Evolutionary conservation across 768 basidiomycete genomes (phyloP).

Genomic region (Boletus tylopilopsis): DNA sequence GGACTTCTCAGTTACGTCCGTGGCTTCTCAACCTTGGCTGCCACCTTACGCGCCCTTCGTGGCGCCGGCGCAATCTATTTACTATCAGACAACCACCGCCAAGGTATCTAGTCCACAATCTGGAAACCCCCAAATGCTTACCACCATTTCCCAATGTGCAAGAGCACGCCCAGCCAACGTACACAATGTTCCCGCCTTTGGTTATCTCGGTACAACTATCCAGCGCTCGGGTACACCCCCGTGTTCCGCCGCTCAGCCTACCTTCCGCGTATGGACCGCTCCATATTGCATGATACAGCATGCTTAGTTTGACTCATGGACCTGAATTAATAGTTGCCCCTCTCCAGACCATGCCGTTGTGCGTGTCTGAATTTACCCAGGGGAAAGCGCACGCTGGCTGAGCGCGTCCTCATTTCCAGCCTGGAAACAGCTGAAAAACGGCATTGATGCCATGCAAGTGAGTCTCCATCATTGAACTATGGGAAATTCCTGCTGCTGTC

Average conservation of each 20-base stretch:
- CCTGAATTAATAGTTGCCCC: conserved; percentile 9
- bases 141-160: conserved; percentile 15
- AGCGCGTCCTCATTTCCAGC: conserved; percentile 7
- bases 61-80: conserved; percentile 21
- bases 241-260: conserved; percentile 21
- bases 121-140: conserved; percentile 9
- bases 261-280: conserved; percentile 21
- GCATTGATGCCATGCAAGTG: conserved; percentile 1
- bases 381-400: conserved; percentile 2
- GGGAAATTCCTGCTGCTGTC: conserved; percentile 20
- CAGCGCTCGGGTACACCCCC: conserved; percentile 15
- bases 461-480: conserved; percentile 11
- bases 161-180: conserved; percentile 15
- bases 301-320: conserved; percentile 7
- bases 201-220: conserved; percentile 10
- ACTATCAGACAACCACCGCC: conserved; percentile 22
- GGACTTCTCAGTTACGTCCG: conserved; percentile 34
- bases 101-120: conserved; percentile 11
- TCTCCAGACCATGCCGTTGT: neutral
- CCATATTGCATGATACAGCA: neutral
- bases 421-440: conserved; percentile 5
- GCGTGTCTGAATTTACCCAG: conserved; percentile 12
- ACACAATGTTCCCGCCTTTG: conserved; percentile 22
- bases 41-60: conserved; percentile 25
- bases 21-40: conserved; percentile 27